phyloP scores from a whole-genome alignment of 371 early-diverging fungal species.

The Mucor velutinosus region DNA sequence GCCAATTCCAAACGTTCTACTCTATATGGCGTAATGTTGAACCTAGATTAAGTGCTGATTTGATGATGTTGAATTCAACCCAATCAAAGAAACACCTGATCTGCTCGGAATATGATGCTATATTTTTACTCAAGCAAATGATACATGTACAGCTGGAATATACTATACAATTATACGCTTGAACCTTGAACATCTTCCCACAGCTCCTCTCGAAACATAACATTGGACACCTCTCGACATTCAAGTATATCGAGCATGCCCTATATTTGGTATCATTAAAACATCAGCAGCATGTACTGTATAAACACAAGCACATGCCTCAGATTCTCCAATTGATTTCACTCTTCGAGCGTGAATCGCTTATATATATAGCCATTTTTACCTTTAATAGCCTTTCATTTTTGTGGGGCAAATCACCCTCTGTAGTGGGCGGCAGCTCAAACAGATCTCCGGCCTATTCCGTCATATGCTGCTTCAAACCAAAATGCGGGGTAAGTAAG shows the following conservation, averaged over 20 bases:
- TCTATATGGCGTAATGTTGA: constrained; percentile 1
- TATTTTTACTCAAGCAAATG: neutral
- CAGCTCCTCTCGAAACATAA: neutral
- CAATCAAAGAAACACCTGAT: constrained; percentile 1
- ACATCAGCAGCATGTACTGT: neutral
- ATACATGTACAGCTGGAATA: neutral
- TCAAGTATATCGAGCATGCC: neutral
- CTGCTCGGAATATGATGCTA: neutral
- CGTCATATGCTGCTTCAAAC: constrained; percentile 6
- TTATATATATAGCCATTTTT: constrained; percentile 15
- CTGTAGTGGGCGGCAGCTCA: neutral
- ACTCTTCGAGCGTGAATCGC: neutral
- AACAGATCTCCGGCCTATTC: constrained; percentile 19
- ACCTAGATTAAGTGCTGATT: constrained; percentile 5
- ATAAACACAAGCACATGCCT: neutral
- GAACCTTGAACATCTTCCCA: neutral
- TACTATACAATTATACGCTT: neutral
- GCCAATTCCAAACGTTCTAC: neutral
- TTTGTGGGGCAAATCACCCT: neutral
- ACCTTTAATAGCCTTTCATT: neutral
- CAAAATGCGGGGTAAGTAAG: constrained; percentile 14
- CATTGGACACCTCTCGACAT: neutral
- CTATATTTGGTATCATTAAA: constrained; percentile 3
- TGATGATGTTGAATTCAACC: neutral
- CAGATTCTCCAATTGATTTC: neutral